phyloP scores from a whole-genome alignment of 176 grass and related monocot genomes.

The Bothriochloa decipiens region DNA sequence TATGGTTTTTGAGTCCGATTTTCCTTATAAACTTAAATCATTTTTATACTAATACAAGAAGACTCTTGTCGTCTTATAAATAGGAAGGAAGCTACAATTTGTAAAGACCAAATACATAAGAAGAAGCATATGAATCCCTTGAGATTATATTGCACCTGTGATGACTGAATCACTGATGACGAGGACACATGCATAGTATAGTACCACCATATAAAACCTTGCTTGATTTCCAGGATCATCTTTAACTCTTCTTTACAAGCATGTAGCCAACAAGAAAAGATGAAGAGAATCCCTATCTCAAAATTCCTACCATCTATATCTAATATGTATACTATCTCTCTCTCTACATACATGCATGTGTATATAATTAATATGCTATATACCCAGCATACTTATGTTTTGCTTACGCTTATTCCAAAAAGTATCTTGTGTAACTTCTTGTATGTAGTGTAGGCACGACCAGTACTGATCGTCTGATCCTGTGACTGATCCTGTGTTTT shows the following conservation, averaged over 20 bases:
- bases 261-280: conserved; percentile 33
- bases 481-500: too few species aligned
- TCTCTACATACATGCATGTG: neutral
- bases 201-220: neutral
- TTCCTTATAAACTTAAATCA: neutral
- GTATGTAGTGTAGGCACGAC: neutral
- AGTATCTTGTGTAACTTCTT: neutral
- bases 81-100: neutral
- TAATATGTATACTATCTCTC: neutral
- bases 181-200: too few species aligned
- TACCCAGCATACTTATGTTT: neutral
- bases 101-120: neutral
- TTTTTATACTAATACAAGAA: neutral
- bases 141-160: too few species aligned
- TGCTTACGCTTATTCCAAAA: conserved; percentile 21
- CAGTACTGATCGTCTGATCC: too few species aligned
- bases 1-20: neutral
- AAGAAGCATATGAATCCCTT: neutral
- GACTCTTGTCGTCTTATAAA: neutral
- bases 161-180: too few species aligned
- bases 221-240: conserved; percentile 43
- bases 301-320: conserved; percentile 35
- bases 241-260: conserved; percentile 46
- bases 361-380: neutral
- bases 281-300: conserved; percentile 50